Base-by-base conservation (phyloP, 768 basidiomycete species). In the Xerocomellus intermedius region DNA sequence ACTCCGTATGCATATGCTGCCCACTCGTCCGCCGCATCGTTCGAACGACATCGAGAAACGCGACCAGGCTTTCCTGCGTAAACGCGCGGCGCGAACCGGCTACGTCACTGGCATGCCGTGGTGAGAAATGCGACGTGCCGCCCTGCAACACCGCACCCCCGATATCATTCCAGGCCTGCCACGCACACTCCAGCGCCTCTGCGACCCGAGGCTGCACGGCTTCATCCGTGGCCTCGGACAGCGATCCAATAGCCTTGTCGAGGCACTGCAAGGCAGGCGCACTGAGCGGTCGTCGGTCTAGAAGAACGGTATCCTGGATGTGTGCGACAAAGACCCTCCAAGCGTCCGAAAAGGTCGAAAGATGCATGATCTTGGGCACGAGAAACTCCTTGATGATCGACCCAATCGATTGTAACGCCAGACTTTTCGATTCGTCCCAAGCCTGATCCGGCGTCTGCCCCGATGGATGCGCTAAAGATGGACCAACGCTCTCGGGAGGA, bases 351-450 rank as follows among this genome's bases (percentile, higher is more conserved):
- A 92, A 96, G 2, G 85, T 82, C 0, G 82, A 76, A 4, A 96
- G 78, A 37, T 78, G 77, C 72, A 91, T 83, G 55, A 98, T 81
- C 66, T 87, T 89, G 4, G 80, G 73, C 2, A 82, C 72, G 12
- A 94, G 68, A 74, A 95, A 97, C 47, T 90, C 87, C 59, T 82
- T 79, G 68, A 96, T 85, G 53, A 98, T 87, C 0, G 86, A 82
- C 1, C 93, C 92, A 37, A 92, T 80, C 1, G 91, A 94, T 46
- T 87, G 82, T 44, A 97, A 72, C 0, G 93, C 91, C 32, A 98
- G 81, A 26, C 87, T 84, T 67, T 92, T 91, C 0, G 91, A 91
- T 58, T 96, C 94, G 65, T 92, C 89, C 87, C 91, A 94, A 26
- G 85, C 79, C 43, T 83, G 78, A 22, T 66, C 62, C 1, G 65